These are phyloP conservation scores for Talaromyces sp. DNA, from an alignment of 2,329 filamentous ascomycete genomes.

Conservation along the genomic window DNA sequence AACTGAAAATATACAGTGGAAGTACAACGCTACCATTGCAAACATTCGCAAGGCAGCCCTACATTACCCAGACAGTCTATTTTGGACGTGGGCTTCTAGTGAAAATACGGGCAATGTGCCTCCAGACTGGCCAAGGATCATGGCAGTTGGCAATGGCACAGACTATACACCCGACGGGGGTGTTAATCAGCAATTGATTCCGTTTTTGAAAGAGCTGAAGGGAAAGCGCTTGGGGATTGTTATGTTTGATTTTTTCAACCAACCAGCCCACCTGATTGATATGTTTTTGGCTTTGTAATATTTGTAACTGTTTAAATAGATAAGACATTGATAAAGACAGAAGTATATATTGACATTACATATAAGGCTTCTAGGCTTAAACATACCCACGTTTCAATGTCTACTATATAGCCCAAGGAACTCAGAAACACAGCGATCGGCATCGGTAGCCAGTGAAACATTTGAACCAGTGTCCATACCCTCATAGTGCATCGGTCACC, in stretches of 20 bases:
- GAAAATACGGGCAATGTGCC: conserved; percentile 38
- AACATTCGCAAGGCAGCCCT: conserved; percentile 37
- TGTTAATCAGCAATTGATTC: conserved; percentile 42
- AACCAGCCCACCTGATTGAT: conserved; percentile 38
- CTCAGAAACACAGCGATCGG: too few species aligned
- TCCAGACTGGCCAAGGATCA: conserved; percentile 40
- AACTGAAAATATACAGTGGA: conserved; percentile 38
- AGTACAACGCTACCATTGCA: conserved; percentile 40
- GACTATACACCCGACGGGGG: neutral
- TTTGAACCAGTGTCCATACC: too few species aligned
- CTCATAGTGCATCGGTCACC: too few species aligned
- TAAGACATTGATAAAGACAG: neutral
- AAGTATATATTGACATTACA: neutral
- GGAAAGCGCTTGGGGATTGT: conserved; percentile 49
- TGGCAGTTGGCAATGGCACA: conserved; percentile 42
- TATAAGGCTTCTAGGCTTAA: too few species aligned
- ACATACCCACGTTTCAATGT: too few species aligned
- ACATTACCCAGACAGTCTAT: conserved; percentile 34
- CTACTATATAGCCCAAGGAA: too few species aligned
- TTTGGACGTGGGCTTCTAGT: conserved; percentile 47
- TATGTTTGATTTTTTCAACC: conserved; percentile 51
- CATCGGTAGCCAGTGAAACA: too few species aligned
- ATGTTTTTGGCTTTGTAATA: conserved; percentile 29
- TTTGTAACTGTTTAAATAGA: neutral
- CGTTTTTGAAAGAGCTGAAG: conserved; percentile 31